Base-by-base conservation (phyloP, 202 grass and related monocot species). In the Setaria viridis region DNA sequence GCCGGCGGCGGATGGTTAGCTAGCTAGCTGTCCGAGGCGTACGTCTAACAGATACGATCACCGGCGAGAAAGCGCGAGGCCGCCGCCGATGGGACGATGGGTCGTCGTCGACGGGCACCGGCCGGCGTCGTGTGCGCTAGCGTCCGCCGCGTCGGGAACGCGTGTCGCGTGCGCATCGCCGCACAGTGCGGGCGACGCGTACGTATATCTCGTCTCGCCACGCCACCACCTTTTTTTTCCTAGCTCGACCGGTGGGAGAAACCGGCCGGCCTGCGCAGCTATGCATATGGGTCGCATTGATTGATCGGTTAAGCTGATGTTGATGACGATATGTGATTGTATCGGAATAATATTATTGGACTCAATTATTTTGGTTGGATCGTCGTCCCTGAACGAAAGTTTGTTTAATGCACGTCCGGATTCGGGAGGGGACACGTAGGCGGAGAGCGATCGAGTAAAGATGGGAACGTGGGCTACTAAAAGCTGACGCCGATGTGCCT, bases 41-140 rank as follows among this genome's bases (percentile, higher is more conserved):
- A 90, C 83, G 72, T 82, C 17, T 82, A 86, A 90, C 73, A 60
- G 75, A 30, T 62, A 56, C 4, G 6, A 20, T 30, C 25, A 3
- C 29, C 30, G 11, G 29, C 58, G 17, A 57, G 75, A 84, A 79
- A 79, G 86, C 78, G 45, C 80, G 17, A 9, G 51, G 68, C 21
- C 58, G 37, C 37, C 37, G 37, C 37, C 37, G 37, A 39, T 39
- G 37, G n/a, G 25, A 25, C 25, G 25, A 62, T 7, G 21, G 58
- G 8, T 83, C 25, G 65, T 21, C 29, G 56, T 30, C 59, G 37
- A 7, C 29, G 62, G 56, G 57, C 69, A 42, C 32, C 30, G 20
- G 39, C 11, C 19, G 47, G 15, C 5, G 2, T 21, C 14, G 5
- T 21, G 6, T 13, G 67, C 42, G 42, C 1, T 68, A 62, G 82